Percentiles rank a stretch among this genome's conserved stretches.
Conservation (phyloP, 495 filamentous ascomycete genomes). For the Talaromyces nanjingensis region DNA sequence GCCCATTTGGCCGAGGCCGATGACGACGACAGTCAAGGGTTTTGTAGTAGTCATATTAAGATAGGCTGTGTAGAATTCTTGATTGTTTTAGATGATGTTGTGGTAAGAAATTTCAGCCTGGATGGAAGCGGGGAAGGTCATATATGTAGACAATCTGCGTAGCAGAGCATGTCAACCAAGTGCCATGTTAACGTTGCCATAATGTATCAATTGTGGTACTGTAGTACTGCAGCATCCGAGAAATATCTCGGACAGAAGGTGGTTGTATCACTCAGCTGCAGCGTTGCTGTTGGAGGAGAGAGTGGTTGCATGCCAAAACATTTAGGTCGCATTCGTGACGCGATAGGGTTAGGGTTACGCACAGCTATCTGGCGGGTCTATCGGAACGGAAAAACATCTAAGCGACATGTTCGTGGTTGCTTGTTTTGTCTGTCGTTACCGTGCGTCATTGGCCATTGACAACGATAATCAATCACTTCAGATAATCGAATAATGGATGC, state of each 20-base stretch:
- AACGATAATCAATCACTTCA: not conserved
- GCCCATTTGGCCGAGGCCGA: constrained; percentile 15
- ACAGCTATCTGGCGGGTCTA: not conserved
- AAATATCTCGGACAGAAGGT: not conserved
- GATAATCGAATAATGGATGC: not conserved
- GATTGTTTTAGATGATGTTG: not conserved
- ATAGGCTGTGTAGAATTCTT: not conserved
- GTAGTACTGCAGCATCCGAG: not conserved
- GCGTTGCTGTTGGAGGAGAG: not conserved
- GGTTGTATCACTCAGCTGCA: not conserved
- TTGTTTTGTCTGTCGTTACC: not conserved
- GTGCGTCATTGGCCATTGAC: not conserved
- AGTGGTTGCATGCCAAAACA: not conserved
- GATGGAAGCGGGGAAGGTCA: not conserved
- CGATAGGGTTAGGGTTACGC: not conserved
- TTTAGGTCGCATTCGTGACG: not conserved
- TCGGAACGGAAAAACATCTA: constrained; percentile 1
- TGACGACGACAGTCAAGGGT: constrained; percentile 9
- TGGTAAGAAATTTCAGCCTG: not conserved
- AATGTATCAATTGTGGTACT: not conserved
- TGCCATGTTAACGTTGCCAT: not conserved
- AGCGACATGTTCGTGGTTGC: not conserved
- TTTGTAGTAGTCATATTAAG: not conserved
- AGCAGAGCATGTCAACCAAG: not conserved
- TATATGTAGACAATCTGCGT: not conserved